These are phyloP conservation scores for Bimuria novae-zelandiae DNA, from an alignment of 2,329 filamentous ascomycete species.

Conservation along the genomic window DNA sequence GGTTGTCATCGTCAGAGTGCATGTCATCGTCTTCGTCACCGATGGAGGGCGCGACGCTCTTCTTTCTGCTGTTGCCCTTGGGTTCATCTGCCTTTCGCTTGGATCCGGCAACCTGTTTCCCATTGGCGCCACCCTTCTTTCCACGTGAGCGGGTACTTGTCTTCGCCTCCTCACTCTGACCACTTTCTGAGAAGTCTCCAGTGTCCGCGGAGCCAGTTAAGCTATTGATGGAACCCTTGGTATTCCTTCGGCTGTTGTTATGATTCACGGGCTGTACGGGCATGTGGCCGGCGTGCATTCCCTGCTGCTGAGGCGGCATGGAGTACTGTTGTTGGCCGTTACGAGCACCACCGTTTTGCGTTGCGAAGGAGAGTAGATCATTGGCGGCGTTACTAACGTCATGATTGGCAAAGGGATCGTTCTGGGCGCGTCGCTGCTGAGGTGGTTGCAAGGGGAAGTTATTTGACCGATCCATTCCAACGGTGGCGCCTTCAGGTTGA, in stretches of 20 bases:
- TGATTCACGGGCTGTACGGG: constrained; percentile 52
- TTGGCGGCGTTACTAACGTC: constrained; percentile 94
- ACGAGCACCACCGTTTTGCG: constrained; percentile 64
- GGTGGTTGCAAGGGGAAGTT: constrained; percentile 53
- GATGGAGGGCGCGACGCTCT: constrained; percentile 55
- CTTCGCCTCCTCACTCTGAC: constrained; percentile 66
- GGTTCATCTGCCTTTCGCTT: constrained; percentile 80
- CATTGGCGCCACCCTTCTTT: constrained; percentile 43
- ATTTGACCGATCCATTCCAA: constrained; percentile 60
- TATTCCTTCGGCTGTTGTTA: constrained; percentile 57
- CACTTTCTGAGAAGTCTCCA: constrained; percentile 74
- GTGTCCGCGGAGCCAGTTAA: constrained; percentile 58
- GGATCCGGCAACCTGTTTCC: constrained; percentile 41
- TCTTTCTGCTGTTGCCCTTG: constrained; percentile 73
- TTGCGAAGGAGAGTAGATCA: constrained; percentile 85
- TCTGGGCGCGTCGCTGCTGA: constrained; percentile 47
- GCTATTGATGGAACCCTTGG: constrained; percentile 60
- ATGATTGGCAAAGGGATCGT: constrained; percentile 79
- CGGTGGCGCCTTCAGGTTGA: constrained; percentile 48
- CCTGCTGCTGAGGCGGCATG: constrained; percentile 46
- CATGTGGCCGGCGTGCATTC: constrained; percentile 53
- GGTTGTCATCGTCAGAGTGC: constrained; percentile 50
- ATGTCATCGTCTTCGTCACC: constrained; percentile 60
- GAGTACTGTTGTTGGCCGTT: constrained; percentile 58
- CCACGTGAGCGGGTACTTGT: constrained; percentile 53